A percentile compares a stretch with the other conserved stretches of the same genome.
phyloP scores from a whole-genome alignment of 2,329 filamentous ascomycete genomes.

The Rhinocladiella similis region DNA sequence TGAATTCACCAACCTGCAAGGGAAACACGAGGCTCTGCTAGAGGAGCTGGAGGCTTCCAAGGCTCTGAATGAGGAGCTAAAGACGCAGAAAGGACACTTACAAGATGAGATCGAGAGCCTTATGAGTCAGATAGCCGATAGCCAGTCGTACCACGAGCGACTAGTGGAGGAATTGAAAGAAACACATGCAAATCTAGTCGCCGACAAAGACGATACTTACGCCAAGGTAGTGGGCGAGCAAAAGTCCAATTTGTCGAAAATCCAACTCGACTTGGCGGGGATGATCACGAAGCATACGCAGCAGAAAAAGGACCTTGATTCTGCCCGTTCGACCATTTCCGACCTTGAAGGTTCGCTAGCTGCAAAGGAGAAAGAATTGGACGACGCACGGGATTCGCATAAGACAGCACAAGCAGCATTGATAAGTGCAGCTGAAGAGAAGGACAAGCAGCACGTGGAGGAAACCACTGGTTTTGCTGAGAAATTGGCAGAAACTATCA shows the following conservation, averaged over 20 bases:
- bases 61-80: slow-evolving; percentile 41
- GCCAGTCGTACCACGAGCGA: slow-evolving; percentile 31
- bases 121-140: slow-evolving; percentile 36
- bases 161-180: slow-evolving; percentile 6
- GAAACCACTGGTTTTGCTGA: slow-evolving; percentile 7
- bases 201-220: slow-evolving; percentile 16
- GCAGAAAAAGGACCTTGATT: slow-evolving; percentile 25
- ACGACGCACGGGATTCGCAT: slow-evolving; percentile 4
- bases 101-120: slow-evolving; percentile 37
- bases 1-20: slow-evolving; percentile 39
- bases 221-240: slow-evolving; percentile 15
- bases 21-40: slow-evolving; percentile 31
- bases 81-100: slow-evolving; percentile 38
- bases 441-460: slow-evolving; percentile 11
- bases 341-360: slow-evolving; percentile 13
- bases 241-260: slow-evolving; percentile 18
- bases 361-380: slow-evolving; percentile 14
- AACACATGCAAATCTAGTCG: slow-evolving; percentile 6
- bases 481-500: slow-evolving; percentile 10
- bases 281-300: slow-evolving; percentile 26
- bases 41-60: slow-evolving; percentile 35
- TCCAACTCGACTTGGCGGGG: slow-evolving; percentile 26
- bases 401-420: slow-evolving; percentile 12
- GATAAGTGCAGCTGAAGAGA: slow-evolving; percentile 4
- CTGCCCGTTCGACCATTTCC: slow-evolving; percentile 6